phyloP scores from a whole-genome alignment of 805 yeast species.

The Metschnikowia lunata region DNA sequence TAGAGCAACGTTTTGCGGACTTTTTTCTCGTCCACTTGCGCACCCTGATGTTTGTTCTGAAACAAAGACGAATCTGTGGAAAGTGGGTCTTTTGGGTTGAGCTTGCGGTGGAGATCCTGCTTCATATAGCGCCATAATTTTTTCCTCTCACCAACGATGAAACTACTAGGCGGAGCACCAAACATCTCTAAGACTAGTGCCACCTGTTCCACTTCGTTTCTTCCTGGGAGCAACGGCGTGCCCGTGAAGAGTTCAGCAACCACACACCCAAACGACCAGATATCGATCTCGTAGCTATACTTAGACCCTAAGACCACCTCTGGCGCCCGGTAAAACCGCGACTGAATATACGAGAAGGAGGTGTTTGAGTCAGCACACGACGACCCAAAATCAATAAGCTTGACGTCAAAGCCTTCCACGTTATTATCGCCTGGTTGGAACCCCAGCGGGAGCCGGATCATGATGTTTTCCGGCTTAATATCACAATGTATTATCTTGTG shows the following conservation, averaged over 20 bases:
- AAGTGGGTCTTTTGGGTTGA: conserved; percentile 8
- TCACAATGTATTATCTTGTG: conserved; percentile 73
- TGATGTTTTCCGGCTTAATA: conserved; percentile 79
- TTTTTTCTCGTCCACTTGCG: conserved; percentile 27
- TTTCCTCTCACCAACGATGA: conserved; percentile 37
- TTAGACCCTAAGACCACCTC: conserved; percentile 67
- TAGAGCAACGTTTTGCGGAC: conserved; percentile 33
- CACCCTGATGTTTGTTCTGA: conserved; percentile 1
- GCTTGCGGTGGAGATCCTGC: conserved; percentile 10
- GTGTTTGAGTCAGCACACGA: conserved; percentile 46
- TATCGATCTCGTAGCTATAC: conserved; percentile 59
- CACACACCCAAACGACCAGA: conserved; percentile 90
- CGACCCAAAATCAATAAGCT: conserved; percentile 79
- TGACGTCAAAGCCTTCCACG: conserved; percentile 45
- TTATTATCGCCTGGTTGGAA: conserved; percentile 17
- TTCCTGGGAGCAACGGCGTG: conserved; percentile 19
- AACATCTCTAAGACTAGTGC: conserved; percentile 40
- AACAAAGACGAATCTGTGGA: conserved; percentile 9
- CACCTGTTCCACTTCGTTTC: conserved; percentile 46
- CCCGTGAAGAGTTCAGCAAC: conserved; percentile 27
- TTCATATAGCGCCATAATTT: conserved; percentile 25
- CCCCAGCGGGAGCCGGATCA: conserved; percentile 41
- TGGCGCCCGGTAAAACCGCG: conserved; percentile 76
- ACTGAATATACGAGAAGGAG: conserved; percentile 50
- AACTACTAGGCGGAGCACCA: conserved; percentile 43